These are phyloP conservation scores for Monoraphidium neglectum DNA, from an alignment of 139 green algal species.

Conservation along the genomic window DNA sequence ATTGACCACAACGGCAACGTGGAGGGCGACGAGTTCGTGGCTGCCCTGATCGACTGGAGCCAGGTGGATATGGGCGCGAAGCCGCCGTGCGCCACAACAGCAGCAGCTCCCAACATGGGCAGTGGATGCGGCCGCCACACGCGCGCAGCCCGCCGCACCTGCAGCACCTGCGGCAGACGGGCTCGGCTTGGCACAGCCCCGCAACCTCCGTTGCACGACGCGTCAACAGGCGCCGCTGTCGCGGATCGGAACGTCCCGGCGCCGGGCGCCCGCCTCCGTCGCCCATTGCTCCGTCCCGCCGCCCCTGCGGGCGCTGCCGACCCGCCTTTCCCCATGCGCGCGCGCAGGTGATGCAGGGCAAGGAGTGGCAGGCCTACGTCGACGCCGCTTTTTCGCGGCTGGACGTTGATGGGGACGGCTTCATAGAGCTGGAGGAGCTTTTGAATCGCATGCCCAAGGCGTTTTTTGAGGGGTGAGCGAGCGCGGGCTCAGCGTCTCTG, in stretches of 20 bases:
- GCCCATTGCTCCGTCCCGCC: no score
- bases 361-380: conserved; percentile 49
- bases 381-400: conserved; percentile 74
- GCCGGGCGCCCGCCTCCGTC: no score
- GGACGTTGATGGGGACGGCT: conserved; percentile 83
- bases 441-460: conserved; percentile 52
- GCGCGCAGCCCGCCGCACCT: no score
- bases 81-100: background rate
- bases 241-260: no score
- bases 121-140: no score
- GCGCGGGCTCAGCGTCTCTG: background rate
- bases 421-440: conserved; percentile 84
- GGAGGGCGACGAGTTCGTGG: conserved; percentile 80
- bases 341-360: conserved; percentile 26
- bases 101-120: background rate
- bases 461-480: background rate
- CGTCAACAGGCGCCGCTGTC: no score
- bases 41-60: conserved; percentile 84
- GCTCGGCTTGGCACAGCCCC: no score
- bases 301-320: no score
- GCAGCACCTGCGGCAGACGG: no score
- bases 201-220: no score
- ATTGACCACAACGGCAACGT: conserved; percentile 73
- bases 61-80: background rate
- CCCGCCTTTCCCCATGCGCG: no score